Evolutionary conservation across 805 yeast species (phyloP).

Genomic region (Saturnispora kantuleensis): DNA sequence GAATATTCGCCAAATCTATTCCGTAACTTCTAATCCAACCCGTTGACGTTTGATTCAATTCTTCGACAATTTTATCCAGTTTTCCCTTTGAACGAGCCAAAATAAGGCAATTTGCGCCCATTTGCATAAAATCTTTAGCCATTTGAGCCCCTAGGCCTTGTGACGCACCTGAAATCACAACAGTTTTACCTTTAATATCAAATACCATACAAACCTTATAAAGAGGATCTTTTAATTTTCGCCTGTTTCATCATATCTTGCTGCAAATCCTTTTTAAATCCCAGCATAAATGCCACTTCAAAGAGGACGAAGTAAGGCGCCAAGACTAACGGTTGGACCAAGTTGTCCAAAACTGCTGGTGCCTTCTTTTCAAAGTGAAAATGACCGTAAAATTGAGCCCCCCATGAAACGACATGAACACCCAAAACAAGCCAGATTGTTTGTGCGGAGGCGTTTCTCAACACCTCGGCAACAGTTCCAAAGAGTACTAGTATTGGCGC

Average conservation of each 20-base stretch:
- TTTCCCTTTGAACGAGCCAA: conserved; percentile 69
- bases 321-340: conserved; percentile 74
- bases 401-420: conserved; percentile 56
- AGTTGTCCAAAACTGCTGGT: conserved; percentile 80
- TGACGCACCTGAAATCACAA: conserved; percentile 84
- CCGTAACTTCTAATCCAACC: conserved; percentile 30
- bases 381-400: conserved; percentile 82
- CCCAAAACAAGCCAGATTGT: conserved; percentile 10
- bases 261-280: conserved; percentile 45
- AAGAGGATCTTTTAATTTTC: conserved; percentile 20
- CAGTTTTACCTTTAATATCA: conserved; percentile 39
- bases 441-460: neutral
- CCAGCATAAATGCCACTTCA: conserved; percentile 64
- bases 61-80: conserved; percentile 35
- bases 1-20: conserved; percentile 58
- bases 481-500: conserved; percentile 26
- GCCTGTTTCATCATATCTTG: conserved; percentile 40
- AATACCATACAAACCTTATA: conserved; percentile 10
- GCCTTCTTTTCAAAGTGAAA: conserved; percentile 69
- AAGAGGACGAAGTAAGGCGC: conserved; percentile 87
- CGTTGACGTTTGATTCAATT: conserved; percentile 18
- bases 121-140: conserved; percentile 38
- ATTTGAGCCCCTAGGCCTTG: conserved; percentile 86
- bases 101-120: conserved; percentile 57
- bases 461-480: conserved; percentile 11